These are phyloP conservation scores for Bathelium albidoporum DNA, from an alignment of 495 filamentous ascomycete species.

Conservation along the genomic window DNA sequence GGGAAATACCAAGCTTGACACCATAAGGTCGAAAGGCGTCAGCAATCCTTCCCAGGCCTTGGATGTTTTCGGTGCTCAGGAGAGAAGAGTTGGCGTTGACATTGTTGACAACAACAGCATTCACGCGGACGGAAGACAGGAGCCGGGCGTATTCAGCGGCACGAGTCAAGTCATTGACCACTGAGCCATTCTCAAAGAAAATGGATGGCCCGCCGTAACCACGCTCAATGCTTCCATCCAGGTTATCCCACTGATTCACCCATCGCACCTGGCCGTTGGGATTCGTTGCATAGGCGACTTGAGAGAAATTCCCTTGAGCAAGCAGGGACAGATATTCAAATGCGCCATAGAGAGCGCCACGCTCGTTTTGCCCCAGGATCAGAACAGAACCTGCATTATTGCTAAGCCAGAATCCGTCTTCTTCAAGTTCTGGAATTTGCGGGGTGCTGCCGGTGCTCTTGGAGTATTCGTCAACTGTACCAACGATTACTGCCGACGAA, in stretches of 20 bases:
- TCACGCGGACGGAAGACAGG: constrained; percentile 56
- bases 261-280: constrained; percentile 55
- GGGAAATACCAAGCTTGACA: constrained; percentile 52
- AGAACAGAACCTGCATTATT: constrained; percentile 36
- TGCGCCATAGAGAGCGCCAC: constrained; percentile 58
- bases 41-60: constrained; percentile 51
- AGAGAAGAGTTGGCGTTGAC: constrained; percentile 57
- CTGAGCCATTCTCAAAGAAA: constrained; percentile 49
- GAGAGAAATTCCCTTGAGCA: constrained; percentile 49
- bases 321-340: constrained; percentile 59
- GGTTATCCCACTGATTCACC: constrained; percentile 68
- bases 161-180: constrained; percentile 49
- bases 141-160: constrained; percentile 55
- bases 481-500: constrained; percentile 41
- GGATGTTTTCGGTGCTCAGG: constrained; percentile 46
- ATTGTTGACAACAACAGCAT: constrained; percentile 60
- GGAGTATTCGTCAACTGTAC: constrained; percentile 45
- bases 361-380: constrained; percentile 58
- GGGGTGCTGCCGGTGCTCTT: constrained; percentile 2
- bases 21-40: constrained; percentile 58
- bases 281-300: constrained; percentile 43
- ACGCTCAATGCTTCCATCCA: constrained; percentile 59
- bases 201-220: constrained; percentile 62
- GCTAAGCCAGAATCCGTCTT: constrained; percentile 56
- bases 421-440: constrained; percentile 37